phyloP scores from a whole-genome alignment of 2,329 filamentous ascomycete species.

The Biscogniauxia marginata region DNA sequence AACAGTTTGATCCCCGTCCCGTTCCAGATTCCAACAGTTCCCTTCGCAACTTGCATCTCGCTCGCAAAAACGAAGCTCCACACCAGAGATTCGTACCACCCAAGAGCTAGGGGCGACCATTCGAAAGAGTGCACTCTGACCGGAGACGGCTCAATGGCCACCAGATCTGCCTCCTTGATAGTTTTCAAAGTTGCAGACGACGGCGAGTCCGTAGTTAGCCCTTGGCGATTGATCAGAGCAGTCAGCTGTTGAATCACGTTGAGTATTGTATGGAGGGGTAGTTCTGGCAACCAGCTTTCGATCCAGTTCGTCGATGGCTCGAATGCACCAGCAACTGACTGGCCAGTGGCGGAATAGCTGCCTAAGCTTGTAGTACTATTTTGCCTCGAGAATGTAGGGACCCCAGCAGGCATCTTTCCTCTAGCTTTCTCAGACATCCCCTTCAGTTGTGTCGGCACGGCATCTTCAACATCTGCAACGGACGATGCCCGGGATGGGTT shows the following conservation, averaged over 20 bases:
- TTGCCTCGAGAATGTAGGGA: slow-evolving; percentile 81
- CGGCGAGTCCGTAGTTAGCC: slow-evolving; percentile 42
- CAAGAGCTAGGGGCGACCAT: slow-evolving; percentile 85
- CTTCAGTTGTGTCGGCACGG: slow-evolving; percentile 76
- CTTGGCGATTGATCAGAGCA: slow-evolving; percentile 54
- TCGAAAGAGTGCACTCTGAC: slow-evolving; percentile 86
- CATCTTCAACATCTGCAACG: slow-evolving; percentile 67
- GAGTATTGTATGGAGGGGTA: slow-evolving; percentile 84
- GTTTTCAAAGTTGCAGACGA: slow-evolving; percentile 48
- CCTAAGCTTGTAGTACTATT: slow-evolving; percentile 83
- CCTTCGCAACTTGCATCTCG: slow-evolving; percentile 84
- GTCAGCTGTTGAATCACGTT: slow-evolving; percentile 69
- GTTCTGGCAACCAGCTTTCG: slow-evolving; percentile 87
- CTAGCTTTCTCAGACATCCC: slow-evolving; percentile 97
- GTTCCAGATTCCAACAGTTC: slow-evolving; percentile 92
- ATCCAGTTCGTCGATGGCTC: slow-evolving; percentile 83
- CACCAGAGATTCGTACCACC: slow-evolving; percentile 93
- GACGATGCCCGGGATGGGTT: slow-evolving; percentile 66
- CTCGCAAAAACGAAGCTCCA: slow-evolving; percentile 92
- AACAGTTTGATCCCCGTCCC: slow-evolving; percentile 87
- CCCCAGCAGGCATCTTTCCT: slow-evolving; percentile 88
- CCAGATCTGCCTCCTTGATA: slow-evolving; percentile 61
- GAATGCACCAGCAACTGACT: slow-evolving; percentile 62
- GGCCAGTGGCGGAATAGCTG: slow-evolving; percentile 59
- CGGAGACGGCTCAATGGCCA: slow-evolving; percentile 71